Base-by-base conservation (phyloP, 2,329 filamentous ascomycete genomes). In the Fusarium pilosicola region DNA sequence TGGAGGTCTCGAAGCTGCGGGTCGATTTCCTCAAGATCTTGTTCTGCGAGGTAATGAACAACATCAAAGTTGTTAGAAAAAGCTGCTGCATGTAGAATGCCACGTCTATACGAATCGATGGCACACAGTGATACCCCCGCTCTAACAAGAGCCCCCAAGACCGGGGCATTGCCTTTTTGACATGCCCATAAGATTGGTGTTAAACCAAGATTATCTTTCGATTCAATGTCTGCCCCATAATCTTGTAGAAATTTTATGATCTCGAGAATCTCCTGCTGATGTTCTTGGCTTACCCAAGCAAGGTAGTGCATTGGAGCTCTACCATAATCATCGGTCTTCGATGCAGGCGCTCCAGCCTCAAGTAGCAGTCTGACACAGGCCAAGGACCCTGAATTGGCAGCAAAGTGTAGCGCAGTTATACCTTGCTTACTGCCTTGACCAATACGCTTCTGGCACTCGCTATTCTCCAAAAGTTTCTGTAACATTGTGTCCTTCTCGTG, bases 211-310 rank as follows among this genome's bases (percentile, higher is more conserved):
- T n/a, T n/a, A n/a, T n/a, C n/a, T 55, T 28, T 63, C 4, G 18
- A 45, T 26, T 74, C 63, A 0, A 72, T 24, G 6, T 61, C 22
- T 5, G 48, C 59, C 3, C 66, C 45, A 0, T 20, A 7, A 14
- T 0, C 26, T 12, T 15, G 13, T 1, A 75, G 15, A 22, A 66
- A 18, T 6, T 26, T 2, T 0, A 61, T 6, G 0, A 36, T 55
- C 4, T 54, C 38, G 2, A 36, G 8, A 3, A 14, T 5, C 0
- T 15, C 34, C 1, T 62, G 36, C 1, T 45, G 49, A 0, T 24
- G 4, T 0, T 1, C 4, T 6, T 34, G 6, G 0, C 2, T 0
- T 0, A 0, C 1, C 13, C 0, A 0, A 13, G 11, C 5, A 15
- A 75, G 41, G 3, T 0, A 0, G 13, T 62, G 24, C 32, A 74